phyloP scores from a whole-genome alignment of 352 stramenopile genomes.

The Halophytophthora polymorphica region DNA sequence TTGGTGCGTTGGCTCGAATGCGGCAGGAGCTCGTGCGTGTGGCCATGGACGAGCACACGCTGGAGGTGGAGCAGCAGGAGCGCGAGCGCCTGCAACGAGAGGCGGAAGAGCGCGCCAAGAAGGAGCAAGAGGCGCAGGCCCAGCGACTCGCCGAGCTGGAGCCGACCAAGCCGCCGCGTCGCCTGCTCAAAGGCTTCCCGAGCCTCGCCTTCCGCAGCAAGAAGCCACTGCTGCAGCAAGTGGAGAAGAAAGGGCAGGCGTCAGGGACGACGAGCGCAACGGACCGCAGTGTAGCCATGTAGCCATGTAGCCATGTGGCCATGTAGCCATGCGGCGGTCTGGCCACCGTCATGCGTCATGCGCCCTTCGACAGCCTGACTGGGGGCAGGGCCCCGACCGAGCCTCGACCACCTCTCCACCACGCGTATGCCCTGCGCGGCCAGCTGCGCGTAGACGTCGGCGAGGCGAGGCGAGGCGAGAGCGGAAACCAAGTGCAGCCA shows the following conservation, averaged over 20 bases:
- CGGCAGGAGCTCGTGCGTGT: constrained; percentile 50
- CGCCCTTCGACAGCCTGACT: no score
- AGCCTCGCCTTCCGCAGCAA: constrained; percentile 7
- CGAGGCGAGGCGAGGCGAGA: no score
- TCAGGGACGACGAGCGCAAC: not conserved
- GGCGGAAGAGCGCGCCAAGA: constrained; percentile 1
- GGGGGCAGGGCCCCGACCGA: no score
- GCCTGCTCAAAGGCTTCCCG: constrained; percentile 20
- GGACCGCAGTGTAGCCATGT: no score
- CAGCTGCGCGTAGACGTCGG: no score
- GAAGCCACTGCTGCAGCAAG: not conserved
- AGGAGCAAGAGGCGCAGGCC: constrained; percentile 4
- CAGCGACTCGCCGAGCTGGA: constrained; percentile 14
- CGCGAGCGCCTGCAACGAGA: constrained; percentile 20
- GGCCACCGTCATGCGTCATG: no score
- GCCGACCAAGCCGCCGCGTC: constrained; percentile 10
- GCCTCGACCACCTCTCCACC: no score
- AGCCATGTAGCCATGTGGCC: no score
- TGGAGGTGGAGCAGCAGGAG: constrained; percentile 46
- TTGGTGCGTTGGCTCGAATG: not conserved
- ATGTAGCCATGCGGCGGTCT: no score
- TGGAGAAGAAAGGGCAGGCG: constrained; percentile 9
- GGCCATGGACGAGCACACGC: constrained; percentile 35
- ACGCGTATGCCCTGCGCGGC: no score
- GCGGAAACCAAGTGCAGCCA: no score